Evolutionary conservation across 1,284 basidiomycete genomes (phyloP), one percentile per base, ranked within the genome.

Genomic region (Bjerkandera adusta): DNA sequence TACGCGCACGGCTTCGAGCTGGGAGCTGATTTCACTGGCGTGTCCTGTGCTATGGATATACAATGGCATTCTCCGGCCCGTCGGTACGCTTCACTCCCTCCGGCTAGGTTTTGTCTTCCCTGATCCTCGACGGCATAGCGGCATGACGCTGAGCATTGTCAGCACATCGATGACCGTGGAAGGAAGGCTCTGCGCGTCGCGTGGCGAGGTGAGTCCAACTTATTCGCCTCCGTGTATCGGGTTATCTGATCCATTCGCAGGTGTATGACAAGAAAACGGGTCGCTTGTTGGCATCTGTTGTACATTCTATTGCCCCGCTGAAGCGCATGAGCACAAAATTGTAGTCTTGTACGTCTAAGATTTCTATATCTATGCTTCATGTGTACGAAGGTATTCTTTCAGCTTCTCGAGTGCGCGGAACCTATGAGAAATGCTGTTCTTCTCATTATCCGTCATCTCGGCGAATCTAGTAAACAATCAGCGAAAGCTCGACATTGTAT

Each of bases 381-480:
- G 59, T 43, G 49, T 63, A 7, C 55, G 66, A 37, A 97, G 72
- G 66, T 86, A 89, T 8, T 70, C 71, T 49, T 84, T 78, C 15
- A 99, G 76, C 63, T 91, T 89, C 48, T 84, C 85, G 18, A 99
- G 69, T 0, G 96, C 95, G 50, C 85, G 85, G 61, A 88, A 93
- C 48, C 96, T 72, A 71, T 98, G 96, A 2, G 92, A 96, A 35
- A 97, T 79, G 51, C 72, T 76, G 65, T 97, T 96, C 73, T 98
- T 99, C 63, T 85, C 81, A 33, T 80, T 83, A 2, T 74, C 64
- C 39, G 78, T 75, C 93, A 99, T 97, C 70, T 99, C 94, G n/a
- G 94, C 95, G 57, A 96, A 97, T 16, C 91, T 93, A 27, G 5
- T 38, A 26, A 21, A 47, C 13, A 20, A 21, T 42, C 8, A 26